Percentiles rank a stretch among this genome's conserved stretches.
These are phyloP conservation scores for Ustilago hordei DNA, from an alignment of 1,284 basidiomycete genomes.

Conservation along the genomic window DNA sequence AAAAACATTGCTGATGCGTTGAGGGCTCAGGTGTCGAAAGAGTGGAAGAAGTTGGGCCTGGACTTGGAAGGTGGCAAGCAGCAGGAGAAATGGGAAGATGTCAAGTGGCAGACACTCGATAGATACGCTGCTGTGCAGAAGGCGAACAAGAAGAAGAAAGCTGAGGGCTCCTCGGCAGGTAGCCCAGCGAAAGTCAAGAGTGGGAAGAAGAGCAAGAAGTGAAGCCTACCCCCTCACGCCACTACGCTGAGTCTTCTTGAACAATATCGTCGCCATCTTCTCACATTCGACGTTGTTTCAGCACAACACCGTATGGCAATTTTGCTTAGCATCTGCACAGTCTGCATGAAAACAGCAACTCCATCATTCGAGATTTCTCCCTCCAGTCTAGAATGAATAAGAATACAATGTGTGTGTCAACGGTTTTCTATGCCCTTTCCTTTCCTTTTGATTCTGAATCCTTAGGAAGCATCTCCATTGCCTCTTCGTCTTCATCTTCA, in stretches of 20 bases:
- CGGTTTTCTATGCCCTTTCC: not conserved
- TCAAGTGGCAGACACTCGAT: conserved; percentile 48
- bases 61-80: conserved; percentile 22
- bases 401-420: conserved; percentile 3
- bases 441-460: not conserved
- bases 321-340: not conserved
- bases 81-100: conserved; percentile 41
- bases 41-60: conserved; percentile 43
- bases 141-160: conserved; percentile 25
- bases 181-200: conserved; percentile 19
- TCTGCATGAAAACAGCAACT: not conserved
- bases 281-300: not conserved
- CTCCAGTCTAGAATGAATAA: not conserved
- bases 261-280: not conserved
- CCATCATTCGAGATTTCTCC: not conserved
- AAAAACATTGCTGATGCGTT: conserved; percentile 37
- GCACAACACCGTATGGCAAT: not conserved
- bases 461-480: conserved; percentile 57
- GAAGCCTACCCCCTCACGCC: not conserved
- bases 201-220: conserved; percentile 42
- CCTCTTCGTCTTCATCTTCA: conserved; percentile 47
- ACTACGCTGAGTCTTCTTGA: not conserved
- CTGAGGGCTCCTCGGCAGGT: not conserved
- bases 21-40: conserved; percentile 21
- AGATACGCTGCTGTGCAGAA: conserved; percentile 45